Conservation (phyloP, 2,329 filamentous ascomycete species). For the Torrubiella hemipterigena region DNA sequence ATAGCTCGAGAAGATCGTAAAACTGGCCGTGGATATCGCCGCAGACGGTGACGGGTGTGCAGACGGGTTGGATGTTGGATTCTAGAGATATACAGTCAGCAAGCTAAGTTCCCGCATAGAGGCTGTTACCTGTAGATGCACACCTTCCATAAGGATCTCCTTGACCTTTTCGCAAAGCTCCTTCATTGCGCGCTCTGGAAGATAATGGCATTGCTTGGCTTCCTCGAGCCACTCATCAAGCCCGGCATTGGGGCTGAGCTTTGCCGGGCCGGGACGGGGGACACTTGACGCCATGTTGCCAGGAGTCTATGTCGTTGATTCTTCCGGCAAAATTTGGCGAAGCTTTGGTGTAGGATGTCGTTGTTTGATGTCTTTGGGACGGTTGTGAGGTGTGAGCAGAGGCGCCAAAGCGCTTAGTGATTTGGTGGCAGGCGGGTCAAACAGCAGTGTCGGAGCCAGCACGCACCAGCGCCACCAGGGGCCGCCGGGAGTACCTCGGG, state of each 20-base stretch:
- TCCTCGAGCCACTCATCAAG: slow-evolving; percentile 95
- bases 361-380: too few species aligned
- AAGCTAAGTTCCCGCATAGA: slow-evolving; percentile 1
- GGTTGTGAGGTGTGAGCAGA: too few species aligned
- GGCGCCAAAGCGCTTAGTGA: too few species aligned
- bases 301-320: too few species aligned
- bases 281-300: slow-evolving; percentile 38
- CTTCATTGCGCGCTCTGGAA: slow-evolving; percentile 96
- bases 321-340: too few species aligned
- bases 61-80: slow-evolving; percentile 97
- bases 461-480: too few species aligned
- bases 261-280: slow-evolving; percentile 84
- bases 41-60: slow-evolving; percentile 91
- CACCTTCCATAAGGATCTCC: slow-evolving; percentile 96
- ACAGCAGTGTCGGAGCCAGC: too few species aligned
- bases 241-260: slow-evolving; percentile 69
- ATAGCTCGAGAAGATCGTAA: slow-evolving; percentile 93
- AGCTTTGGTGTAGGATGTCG: slow-evolving; percentile 8
- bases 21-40: slow-evolving; percentile 99
- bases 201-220: slow-evolving; percentile 93
- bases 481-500: too few species aligned
- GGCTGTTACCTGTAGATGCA: slow-evolving; percentile 3
- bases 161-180: slow-evolving; percentile 98
- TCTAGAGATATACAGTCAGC: slow-evolving; percentile 41
- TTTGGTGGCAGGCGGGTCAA: too few species aligned